Evolutionary conservation across 176 grass and related monocot species (phyloP).

Genomic region (Musa troglodytarum): DNA sequence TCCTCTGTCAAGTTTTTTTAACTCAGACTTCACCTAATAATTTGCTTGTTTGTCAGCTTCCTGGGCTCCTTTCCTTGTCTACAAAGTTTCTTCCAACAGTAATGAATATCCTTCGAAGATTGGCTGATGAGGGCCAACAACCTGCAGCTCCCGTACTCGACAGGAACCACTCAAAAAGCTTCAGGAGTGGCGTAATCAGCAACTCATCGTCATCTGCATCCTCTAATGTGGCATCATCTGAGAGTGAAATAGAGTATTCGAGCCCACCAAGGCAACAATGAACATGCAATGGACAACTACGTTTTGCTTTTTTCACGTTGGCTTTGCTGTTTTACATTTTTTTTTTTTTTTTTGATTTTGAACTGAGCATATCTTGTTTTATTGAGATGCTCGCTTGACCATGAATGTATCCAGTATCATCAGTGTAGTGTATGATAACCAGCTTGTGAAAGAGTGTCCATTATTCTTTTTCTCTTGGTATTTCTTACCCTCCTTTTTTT

Average conservation of each 20-base stretch:
- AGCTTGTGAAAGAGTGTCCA: no score
- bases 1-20: background rate
- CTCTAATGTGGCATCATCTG: constrained; percentile 44
- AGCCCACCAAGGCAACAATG: constrained; percentile 51
- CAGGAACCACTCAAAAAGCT: constrained; percentile 22
- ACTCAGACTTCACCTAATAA: background rate
- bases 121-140: constrained; percentile 68
- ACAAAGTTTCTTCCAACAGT: constrained; percentile 89
- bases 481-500: no score
- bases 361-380: no score
- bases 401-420: no score
- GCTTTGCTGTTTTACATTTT: no score
- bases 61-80: constrained; percentile 71
- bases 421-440: no score
- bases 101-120: constrained; percentile 81
- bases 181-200: constrained; percentile 49
- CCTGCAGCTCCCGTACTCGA: constrained; percentile 40
- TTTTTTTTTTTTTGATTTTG: no score
- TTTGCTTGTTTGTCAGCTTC: constrained; percentile 40
- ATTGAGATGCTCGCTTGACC: no score
- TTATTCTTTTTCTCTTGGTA: no score
- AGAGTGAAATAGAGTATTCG: constrained; percentile 47
- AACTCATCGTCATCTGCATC: constrained; percentile 44
- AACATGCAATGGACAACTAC: background rate
- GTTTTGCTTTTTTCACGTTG: no score